Percentiles rank a stretch among this genome's conserved stretches.
Evolutionary conservation across 371 early-diverging fungal genomes (phyloP).

Genomic region (Circinella umbellata): DNA sequence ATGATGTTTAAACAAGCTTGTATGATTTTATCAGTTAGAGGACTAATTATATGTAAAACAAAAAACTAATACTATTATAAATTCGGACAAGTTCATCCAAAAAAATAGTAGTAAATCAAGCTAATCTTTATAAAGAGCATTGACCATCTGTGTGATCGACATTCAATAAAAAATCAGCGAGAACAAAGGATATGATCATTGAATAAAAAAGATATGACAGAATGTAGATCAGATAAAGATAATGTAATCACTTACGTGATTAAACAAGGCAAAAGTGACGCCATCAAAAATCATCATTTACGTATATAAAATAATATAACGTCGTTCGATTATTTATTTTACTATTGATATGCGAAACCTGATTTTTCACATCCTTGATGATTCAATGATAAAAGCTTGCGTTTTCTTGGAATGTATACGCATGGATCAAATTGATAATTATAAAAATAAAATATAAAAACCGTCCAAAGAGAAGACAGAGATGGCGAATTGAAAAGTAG

Average conservation of each 20-base stretch:
- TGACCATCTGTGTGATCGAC: neutral
- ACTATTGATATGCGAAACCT: neutral
- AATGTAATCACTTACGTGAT: neutral
- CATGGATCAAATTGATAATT: too few relatives aligned
- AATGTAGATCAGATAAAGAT: neutral
- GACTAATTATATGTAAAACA: too few relatives aligned
- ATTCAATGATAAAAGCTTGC: too few relatives aligned
- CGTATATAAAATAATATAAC: neutral
- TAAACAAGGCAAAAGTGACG: neutral
- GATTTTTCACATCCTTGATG: too few relatives aligned
- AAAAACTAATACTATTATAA: too few relatives aligned
- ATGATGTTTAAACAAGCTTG: too few relatives aligned
- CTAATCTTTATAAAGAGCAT: neutral
- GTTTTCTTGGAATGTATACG: too few relatives aligned
- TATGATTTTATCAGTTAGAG: too few relatives aligned
- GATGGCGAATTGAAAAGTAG: too few relatives aligned
- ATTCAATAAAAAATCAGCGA: neutral
- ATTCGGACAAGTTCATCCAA: too few relatives aligned
- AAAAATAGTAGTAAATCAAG: constrained; percentile 1
- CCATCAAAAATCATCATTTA: constrained; percentile 1
- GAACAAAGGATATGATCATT: neutral
- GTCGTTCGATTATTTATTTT: neutral
- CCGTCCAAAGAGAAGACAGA: too few relatives aligned
- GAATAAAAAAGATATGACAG: neutral
- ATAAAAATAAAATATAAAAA: too few relatives aligned